Percentiles rank a stretch among this genome's conserved stretches.
Evolutionary conservation across 495 filamentous ascomycete genomes (phyloP).

Genomic region (Aspergillus steynii): DNA sequence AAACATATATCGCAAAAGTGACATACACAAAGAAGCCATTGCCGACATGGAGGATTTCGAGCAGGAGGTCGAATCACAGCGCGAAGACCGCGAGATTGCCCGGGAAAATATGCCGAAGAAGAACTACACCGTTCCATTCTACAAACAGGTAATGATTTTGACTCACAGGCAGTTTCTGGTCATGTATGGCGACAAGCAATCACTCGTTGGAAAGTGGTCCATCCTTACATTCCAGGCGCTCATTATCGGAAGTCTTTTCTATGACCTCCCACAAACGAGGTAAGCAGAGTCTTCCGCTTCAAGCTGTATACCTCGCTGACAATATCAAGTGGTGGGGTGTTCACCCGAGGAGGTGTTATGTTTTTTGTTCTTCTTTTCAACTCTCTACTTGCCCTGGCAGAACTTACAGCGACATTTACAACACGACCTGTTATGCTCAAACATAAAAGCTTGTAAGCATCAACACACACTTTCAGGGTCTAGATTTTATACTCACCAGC

Average conservation of each 20-base stretch:
- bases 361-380: conserved; percentile 85
- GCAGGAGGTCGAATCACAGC: conserved; percentile 44
- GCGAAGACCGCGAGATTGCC: conserved; percentile 47
- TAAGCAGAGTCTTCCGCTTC: conserved; percentile 10
- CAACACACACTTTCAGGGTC: background rate
- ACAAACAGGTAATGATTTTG: conserved; percentile 65
- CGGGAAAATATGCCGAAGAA: conserved; percentile 49
- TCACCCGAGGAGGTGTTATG: conserved; percentile 54
- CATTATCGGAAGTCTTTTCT: conserved; percentile 78
- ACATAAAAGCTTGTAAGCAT: conserved; percentile 68
- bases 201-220: conserved; percentile 52
- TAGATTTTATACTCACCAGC: conserved; percentile 6
- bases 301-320: conserved; percentile 8
- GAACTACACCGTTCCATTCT: conserved; percentile 66
- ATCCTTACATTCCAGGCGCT: conserved; percentile 71
- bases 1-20: conserved; percentile 51
- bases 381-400: conserved; percentile 72
- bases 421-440: conserved; percentile 76
- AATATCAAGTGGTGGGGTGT: conserved; percentile 41
- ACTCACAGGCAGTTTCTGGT: conserved; percentile 67
- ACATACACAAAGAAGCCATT: conserved; percentile 32
- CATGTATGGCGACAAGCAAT: conserved; percentile 61
- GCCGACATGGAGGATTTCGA: conserved; percentile 54
- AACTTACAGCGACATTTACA: conserved; percentile 69
- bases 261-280: conserved; percentile 62